Evolutionary conservation across 805 yeast species (phyloP).

Genomic region (Saccharomycopsis fermentans): DNA sequence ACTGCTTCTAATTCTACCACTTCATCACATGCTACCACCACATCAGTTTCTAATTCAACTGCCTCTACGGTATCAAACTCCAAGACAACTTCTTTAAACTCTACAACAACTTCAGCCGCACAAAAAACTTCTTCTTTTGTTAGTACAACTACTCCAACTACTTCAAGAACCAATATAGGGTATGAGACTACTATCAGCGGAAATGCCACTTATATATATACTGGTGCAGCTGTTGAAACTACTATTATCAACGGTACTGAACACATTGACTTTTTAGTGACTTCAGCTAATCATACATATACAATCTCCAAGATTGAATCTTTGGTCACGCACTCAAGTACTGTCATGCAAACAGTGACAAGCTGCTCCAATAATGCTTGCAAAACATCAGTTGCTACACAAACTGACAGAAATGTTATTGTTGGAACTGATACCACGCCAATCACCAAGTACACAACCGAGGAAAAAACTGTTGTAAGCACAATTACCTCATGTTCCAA

Average conservation of each 20-base stretch:
- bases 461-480: conserved; percentile 12
- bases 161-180: conserved; percentile 7
- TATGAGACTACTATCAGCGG: background rate
- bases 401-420: conserved; percentile 19
- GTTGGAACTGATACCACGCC: conserved; percentile 17
- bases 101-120: conserved; percentile 20
- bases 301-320: background rate
- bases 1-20: background rate
- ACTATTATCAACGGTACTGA: background rate
- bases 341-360: conserved; percentile 25
- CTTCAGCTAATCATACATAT: background rate
- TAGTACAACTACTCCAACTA: conserved; percentile 5
- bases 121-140: conserved; percentile 16
- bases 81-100: conserved; percentile 22
- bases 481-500: conserved; percentile 19
- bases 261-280: background rate
- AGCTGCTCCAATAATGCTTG: conserved; percentile 22
- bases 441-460: background rate
- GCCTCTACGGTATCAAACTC: conserved; percentile 21
- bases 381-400: conserved; percentile 12
- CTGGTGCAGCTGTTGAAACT: background rate
- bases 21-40: background rate
- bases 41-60: conserved; percentile 1
- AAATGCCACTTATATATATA: background rate
- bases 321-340: conserved; percentile 7